Percentiles rank a stretch among this genome's conserved stretches.
Evolutionary conservation across 2,329 filamentous ascomycete species (phyloP).

Genomic region (Magnaporthiopsis poae): DNA sequence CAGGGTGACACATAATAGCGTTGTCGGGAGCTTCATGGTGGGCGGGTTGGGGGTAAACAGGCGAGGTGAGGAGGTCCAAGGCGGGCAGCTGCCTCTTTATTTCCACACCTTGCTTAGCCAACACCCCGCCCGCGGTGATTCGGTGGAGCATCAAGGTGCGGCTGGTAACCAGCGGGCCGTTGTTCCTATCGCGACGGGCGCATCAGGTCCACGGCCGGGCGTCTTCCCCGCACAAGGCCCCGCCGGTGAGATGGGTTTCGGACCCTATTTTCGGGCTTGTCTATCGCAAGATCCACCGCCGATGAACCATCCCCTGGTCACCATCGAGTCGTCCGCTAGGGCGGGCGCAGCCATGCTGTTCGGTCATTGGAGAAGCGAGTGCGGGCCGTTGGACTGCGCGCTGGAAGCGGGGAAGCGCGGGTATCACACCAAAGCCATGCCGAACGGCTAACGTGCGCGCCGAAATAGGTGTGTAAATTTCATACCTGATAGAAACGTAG

Average conservation of each 20-base stretch:
- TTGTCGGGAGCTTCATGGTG: neutral
- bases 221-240: neutral
- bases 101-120: too few relatives aligned
- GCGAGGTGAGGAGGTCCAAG: neutral
- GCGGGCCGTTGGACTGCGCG: neutral
- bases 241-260: neutral
- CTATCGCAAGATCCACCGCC: neutral
- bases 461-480: neutral
- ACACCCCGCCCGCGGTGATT: too few relatives aligned
- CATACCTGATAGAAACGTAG: neutral
- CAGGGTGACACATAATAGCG: neutral
- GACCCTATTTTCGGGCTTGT: neutral
- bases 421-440: neutral
- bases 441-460: neutral
- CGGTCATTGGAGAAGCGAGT: neutral
- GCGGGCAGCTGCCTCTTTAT: neutral
- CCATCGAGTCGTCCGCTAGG: neutral
- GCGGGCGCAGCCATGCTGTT: neutral
- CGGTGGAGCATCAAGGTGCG: neutral
- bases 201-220: too few relatives aligned
- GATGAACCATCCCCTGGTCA: neutral
- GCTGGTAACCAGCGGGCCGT: neutral
- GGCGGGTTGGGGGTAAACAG: neutral
- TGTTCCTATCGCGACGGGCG: neutral
- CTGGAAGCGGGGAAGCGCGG: neutral